A percentile compares a stretch with the other conserved stretches of the same genome.
phyloP scores from a whole-genome alignment of 2,329 filamentous ascomycete species.

The Microdochium nivale region DNA sequence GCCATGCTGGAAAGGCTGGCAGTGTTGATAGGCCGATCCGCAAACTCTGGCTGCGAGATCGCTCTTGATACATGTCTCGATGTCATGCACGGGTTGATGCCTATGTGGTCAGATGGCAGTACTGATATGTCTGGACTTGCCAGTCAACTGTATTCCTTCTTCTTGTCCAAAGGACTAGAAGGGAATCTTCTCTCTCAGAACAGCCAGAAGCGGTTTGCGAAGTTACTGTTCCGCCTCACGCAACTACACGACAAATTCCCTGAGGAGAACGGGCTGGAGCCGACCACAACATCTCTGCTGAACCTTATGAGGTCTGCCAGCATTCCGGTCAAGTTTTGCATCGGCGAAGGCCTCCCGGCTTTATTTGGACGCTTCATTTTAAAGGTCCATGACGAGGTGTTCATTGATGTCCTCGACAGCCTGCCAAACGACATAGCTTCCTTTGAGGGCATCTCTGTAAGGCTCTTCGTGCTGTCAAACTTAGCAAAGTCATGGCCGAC shows the following conservation, averaged over 20 bases:
- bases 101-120: conserved; percentile 52
- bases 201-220: conserved; percentile 58
- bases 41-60: conserved; percentile 66
- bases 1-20: conserved; percentile 42
- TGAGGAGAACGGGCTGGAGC: neutral
- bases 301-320: conserved; percentile 58
- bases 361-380: conserved; percentile 80
- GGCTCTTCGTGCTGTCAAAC: conserved; percentile 66
- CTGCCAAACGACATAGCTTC: conserved; percentile 67
- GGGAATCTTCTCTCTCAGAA: conserved; percentile 61
- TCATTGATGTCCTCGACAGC: conserved; percentile 72
- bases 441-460: conserved; percentile 76
- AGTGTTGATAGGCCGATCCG: conserved; percentile 42
- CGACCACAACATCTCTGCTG: conserved; percentile 55
- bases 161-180: conserved; percentile 58
- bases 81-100: conserved; percentile 54
- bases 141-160: conserved; percentile 71
- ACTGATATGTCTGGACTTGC: conserved; percentile 57
- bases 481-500: conserved; percentile 81
- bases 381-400: conserved; percentile 72
- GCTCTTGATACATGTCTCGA: conserved; percentile 60
- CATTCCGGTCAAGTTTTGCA: conserved; percentile 66
- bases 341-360: conserved; percentile 59
- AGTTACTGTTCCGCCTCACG: conserved; percentile 63
- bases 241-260: conserved; percentile 56